Conservation (phyloP, 129 eudicot genomes). For the Flaveria sonorensis region DNA sequence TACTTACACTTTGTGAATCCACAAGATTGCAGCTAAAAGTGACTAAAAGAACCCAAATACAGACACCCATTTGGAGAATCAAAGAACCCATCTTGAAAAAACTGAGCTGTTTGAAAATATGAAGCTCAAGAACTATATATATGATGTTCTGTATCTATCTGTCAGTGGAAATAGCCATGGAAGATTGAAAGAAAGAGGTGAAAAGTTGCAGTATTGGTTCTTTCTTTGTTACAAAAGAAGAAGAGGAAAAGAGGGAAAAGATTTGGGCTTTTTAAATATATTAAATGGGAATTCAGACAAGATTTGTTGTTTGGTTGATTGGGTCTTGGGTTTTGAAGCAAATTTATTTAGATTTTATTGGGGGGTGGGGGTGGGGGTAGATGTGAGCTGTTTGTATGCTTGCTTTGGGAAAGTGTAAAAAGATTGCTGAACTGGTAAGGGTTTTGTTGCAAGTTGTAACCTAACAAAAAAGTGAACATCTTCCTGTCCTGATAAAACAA, state of each 20-base stretch:
- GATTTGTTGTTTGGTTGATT: conserved; percentile 25
- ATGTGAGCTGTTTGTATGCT: conserved; percentile 46
- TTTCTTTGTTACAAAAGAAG: conserved; percentile 24
- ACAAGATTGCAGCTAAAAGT: conserved; percentile 40
- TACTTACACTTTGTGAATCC: conserved; percentile 39
- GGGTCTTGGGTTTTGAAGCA: conserved; percentile 33
- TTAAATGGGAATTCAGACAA: conserved; percentile 24
- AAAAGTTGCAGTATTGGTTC: conserved; percentile 13
- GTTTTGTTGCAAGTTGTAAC: conserved; percentile 14
- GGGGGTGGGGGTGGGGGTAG: conserved; percentile 1
- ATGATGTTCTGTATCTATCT: conserved; percentile 19
- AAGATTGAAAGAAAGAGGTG: conserved; percentile 16
- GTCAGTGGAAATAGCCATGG: conserved; percentile 30
- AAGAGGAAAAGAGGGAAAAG: conserved; percentile 14
- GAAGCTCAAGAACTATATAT: conserved; percentile 32
- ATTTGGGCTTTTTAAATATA: conserved; percentile 20
- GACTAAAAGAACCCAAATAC: conserved; percentile 39
- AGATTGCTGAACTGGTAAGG: conserved; percentile 34
- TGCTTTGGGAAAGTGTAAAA: conserved; percentile 51
- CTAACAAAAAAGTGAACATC: conserved; percentile 11
- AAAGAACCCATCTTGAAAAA: conserved; percentile 50
- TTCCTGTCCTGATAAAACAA: too few species aligned
- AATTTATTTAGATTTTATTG: conserved; percentile 1
- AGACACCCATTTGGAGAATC: conserved; percentile 45
- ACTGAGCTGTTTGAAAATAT: conserved; percentile 1